Evolutionary conservation across 2,329 filamentous ascomycete species (phyloP).

Genomic region (Penicillium janthinellum): DNA sequence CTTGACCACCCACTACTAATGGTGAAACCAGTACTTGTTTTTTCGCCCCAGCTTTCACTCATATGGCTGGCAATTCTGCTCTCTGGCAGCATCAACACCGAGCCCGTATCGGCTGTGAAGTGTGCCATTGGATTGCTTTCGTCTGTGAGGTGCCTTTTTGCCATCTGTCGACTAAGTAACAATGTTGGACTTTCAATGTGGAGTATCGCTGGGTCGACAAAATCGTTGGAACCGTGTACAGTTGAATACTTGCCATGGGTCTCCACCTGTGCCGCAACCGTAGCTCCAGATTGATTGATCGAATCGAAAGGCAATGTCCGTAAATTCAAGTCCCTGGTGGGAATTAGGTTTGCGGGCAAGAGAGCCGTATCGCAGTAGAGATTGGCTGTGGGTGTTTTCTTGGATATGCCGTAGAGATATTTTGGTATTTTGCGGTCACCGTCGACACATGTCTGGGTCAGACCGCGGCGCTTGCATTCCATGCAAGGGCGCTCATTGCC

Average conservation of each 20-base stretch:
- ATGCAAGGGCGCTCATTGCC: slow-evolving; percentile 17
- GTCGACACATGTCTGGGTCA: slow-evolving; percentile 12
- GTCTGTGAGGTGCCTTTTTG: too few relatives aligned
- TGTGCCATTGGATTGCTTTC: neutral
- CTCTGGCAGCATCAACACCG: neutral
- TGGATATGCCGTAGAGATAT: slow-evolving; percentile 6
- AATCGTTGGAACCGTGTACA: neutral
- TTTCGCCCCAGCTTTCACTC: neutral
- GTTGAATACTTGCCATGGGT: neutral
- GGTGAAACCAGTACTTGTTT: slow-evolving; percentile 7
- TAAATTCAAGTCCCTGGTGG: neutral
- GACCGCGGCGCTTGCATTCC: slow-evolving; percentile 9
- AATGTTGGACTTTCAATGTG: neutral
- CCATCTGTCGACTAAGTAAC: neutral
- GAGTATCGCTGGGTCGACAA: slow-evolving; percentile 8
- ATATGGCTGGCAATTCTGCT: neutral
- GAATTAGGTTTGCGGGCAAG: neutral
- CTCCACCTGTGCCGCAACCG: neutral
- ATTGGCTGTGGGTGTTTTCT: neutral
- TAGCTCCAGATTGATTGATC: neutral
- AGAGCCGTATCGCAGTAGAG: neutral
- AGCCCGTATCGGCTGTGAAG: neutral
- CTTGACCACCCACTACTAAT: slow-evolving; percentile 21
- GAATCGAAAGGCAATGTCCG: neutral
- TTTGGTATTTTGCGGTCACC: slow-evolving; percentile 14